These are phyloP conservation scores for Blumeriella jaapii DNA, from an alignment of 2,329 filamentous ascomycete species.

Conservation along the genomic window DNA sequence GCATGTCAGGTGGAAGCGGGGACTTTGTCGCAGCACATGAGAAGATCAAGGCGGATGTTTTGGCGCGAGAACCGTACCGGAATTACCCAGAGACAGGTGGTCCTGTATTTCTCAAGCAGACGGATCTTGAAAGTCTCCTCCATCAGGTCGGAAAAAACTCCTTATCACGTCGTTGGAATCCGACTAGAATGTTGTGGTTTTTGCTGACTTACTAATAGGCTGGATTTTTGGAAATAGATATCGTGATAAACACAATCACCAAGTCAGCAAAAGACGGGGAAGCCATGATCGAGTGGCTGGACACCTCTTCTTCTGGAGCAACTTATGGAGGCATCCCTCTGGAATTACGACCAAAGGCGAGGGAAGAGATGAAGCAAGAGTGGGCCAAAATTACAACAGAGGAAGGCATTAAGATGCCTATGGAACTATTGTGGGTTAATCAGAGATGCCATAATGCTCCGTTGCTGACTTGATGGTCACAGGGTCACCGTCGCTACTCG, in stretches of 20 bases:
- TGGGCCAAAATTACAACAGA: conserved; percentile 7
- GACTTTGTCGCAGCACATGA: conserved; percentile 9
- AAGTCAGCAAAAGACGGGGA: conserved; percentile 6
- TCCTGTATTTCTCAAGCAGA: conserved; percentile 5
- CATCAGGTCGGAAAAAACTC: too few species aligned
- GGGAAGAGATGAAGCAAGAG: conserved; percentile 8
- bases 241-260: conserved; percentile 6
- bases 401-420: conserved; percentile 8
- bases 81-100: conserved; percentile 1
- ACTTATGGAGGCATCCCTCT: conserved; percentile 9
- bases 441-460: neutral
- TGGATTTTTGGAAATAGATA: conserved; percentile 1
- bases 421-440: conserved; percentile 7
- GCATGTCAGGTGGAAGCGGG: conserved; percentile 11
- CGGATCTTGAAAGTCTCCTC: conserved; percentile 1
- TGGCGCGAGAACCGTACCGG: conserved; percentile 8
- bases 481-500: too few species aligned
- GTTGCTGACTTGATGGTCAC: too few species aligned
- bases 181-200: too few species aligned
- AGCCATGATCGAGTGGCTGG: conserved; percentile 8
- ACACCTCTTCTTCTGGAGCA: conserved; percentile 8
- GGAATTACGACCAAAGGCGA: conserved; percentile 4
- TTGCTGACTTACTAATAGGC: too few species aligned
- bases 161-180: too few species aligned
- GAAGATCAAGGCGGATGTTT: conserved; percentile 10